Evolutionary conservation across 2,329 filamentous ascomycete species (phyloP).

Genomic region (Corinectria fuckeliana): DNA sequence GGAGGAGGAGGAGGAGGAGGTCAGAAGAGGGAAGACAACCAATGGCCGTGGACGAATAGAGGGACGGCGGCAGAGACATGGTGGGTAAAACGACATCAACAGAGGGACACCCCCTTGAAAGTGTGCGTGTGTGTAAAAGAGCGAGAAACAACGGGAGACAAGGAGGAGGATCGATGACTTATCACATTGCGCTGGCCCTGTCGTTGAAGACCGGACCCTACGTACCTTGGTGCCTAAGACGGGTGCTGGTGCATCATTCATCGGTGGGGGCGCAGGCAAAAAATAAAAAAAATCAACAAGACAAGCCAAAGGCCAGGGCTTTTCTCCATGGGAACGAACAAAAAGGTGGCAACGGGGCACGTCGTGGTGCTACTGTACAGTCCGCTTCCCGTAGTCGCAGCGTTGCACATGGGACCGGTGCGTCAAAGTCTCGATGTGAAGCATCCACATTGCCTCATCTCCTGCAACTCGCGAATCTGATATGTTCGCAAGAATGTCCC

Average conservation of each 20-base stretch:
- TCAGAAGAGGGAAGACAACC: too few species aligned
- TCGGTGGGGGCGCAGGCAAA: background rate
- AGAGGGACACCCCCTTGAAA: conserved; percentile 18
- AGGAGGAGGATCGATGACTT: background rate
- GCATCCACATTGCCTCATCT: conserved; percentile 20
- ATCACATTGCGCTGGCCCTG: too few species aligned
- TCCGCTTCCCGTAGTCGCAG: conserved; percentile 4
- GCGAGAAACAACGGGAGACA: background rate
- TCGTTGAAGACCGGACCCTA: background rate
- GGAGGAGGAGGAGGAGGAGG: conserved; percentile 6
- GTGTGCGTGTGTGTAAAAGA: conserved; percentile 17
- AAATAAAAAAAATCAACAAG: background rate
- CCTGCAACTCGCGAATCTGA: conserved; percentile 15
- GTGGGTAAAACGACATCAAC: conserved; percentile 39
- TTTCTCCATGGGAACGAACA: too few species aligned
- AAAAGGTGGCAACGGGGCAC: background rate
- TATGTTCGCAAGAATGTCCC: conserved; percentile 43
- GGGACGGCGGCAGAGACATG: conserved; percentile 33
- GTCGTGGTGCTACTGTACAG: background rate
- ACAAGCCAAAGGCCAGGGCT: too few species aligned
- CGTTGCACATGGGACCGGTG: background rate
- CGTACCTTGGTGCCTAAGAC: too few species aligned
- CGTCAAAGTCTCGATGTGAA: conserved; percentile 9
- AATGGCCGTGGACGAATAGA: conserved; percentile 28
- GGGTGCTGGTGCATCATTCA: background rate